A percentile compares a stretch with the other conserved stretches of the same genome.
Conservation (phyloP, 1,139 yeast species). For the Candida dubliniensis region DNA sequence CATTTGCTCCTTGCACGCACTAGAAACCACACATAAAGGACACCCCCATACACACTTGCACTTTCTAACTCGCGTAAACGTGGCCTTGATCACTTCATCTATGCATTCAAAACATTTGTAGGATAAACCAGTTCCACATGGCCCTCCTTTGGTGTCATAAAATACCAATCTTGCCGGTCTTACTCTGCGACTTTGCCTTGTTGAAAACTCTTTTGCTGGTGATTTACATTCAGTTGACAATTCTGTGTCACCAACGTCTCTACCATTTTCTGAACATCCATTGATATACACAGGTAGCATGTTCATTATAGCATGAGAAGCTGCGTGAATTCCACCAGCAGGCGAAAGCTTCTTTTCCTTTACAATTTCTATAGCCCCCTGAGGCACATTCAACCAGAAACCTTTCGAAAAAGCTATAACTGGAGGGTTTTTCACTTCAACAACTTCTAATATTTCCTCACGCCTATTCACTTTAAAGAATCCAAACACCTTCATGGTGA, state of each 20-base stretch:
- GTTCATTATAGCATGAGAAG: conserved; percentile 85
- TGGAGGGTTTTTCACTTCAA: conserved; percentile 91
- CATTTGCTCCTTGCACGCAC: conserved; percentile 77
- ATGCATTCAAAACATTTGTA: conserved; percentile 77
- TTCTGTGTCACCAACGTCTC: conserved; percentile 48
- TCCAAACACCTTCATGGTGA: conserved; percentile 83
- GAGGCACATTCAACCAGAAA: conserved; percentile 87
- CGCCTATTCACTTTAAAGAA: conserved; percentile 81
- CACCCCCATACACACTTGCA: conserved; percentile 90
- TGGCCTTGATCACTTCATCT: conserved; percentile 60
- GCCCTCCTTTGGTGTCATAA: conserved; percentile 80
- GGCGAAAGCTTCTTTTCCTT: conserved; percentile 57
- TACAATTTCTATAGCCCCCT: conserved; percentile 57
- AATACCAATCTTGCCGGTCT: conserved; percentile 87
- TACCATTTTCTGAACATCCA: conserved; percentile 36
- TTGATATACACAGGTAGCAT: conserved; percentile 60
- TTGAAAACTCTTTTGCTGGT: conserved; percentile 90
- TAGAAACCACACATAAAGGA: conserved; percentile 79
- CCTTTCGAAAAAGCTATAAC: conserved; percentile 70
- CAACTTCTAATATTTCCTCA: conserved; percentile 82
- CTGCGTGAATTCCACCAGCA: conserved; percentile 96
- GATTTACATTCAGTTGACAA: conserved; percentile 93
- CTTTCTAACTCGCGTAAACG: conserved; percentile 55
- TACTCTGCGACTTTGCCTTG: conserved; percentile 61
- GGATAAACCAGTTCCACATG: conserved; percentile 74